A percentile compares a stretch with the other conserved stretches of the same genome.
These are phyloP conservation scores for Thymus quinquecostatus DNA, from an alignment of 257 asterid species.

Conservation along the genomic window DNA sequence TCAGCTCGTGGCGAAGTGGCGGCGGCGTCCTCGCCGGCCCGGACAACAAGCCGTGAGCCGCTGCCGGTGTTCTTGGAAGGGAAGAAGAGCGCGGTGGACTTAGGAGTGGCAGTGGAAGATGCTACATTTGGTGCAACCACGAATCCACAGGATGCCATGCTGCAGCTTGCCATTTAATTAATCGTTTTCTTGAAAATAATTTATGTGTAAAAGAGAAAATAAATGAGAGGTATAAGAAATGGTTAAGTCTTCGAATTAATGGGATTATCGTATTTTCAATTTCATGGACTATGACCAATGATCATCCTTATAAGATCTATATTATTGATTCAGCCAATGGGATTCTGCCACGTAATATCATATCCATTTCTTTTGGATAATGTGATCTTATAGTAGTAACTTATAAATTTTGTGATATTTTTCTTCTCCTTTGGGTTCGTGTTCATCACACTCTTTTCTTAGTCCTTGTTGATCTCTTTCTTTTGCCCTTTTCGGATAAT, in stretches of 20 bases:
- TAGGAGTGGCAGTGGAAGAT: slow-evolving; percentile 25
- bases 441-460: no score
- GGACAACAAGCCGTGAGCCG: slow-evolving; percentile 53
- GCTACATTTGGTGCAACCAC: slow-evolving; percentile 54
- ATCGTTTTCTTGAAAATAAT: background rate
- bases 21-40: slow-evolving; percentile 52
- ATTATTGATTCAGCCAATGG: slow-evolving; percentile 52
- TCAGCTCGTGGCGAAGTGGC: slow-evolving; percentile 34
- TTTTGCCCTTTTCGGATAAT: no score
- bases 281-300: slow-evolving; percentile 53
- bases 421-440: no score
- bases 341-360: slow-evolving; percentile 53
- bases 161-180: slow-evolving; percentile 57
- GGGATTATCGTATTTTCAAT: slow-evolving; percentile 31
- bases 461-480: no score
- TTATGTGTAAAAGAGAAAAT: no score
- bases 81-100: slow-evolving; percentile 39
- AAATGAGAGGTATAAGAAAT: slow-evolving; percentile 7
- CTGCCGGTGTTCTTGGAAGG: slow-evolving; percentile 41
- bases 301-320: slow-evolving; percentile 1
- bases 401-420: no score
- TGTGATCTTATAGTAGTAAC: slow-evolving; percentile 27
- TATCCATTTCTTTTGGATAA: slow-evolving; percentile 70
- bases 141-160: slow-evolving; percentile 40
- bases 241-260: slow-evolving; percentile 13